Percentiles rank a stretch among this genome's conserved stretches.
phyloP scores from a whole-genome alignment of 106 monocot genomes.

The Allium fistulosum region DNA sequence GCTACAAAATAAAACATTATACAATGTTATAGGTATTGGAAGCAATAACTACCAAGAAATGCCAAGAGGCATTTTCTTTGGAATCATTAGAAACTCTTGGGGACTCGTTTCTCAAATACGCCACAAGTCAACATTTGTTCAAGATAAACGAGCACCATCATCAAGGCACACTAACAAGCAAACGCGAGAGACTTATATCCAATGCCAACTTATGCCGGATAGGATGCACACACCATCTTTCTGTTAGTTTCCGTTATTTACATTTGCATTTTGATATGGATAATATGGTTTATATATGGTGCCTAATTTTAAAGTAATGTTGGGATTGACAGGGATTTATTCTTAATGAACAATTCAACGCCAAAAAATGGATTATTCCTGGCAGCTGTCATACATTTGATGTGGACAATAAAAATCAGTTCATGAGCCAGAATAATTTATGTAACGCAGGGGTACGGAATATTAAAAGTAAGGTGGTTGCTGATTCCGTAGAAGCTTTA shows the following conservation, averaged over 20 bases:
- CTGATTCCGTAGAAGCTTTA: conserved; percentile 57
- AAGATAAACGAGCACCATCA: conserved; percentile 35
- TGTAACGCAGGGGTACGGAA: conserved; percentile 23
- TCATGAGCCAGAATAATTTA: conserved; percentile 11
- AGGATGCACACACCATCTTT: conserved; percentile 15
- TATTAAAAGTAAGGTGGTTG: conserved; percentile 45
- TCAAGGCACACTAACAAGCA: conserved; percentile 40
- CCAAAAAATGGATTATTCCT: conserved; percentile 40
- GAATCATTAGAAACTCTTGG: conserved; percentile 69
- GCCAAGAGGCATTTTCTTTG: conserved; percentile 46
- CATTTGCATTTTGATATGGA: no score
- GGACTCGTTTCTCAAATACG: conserved; percentile 72
- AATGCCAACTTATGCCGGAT: conserved; percentile 40
- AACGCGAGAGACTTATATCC: conserved; percentile 32
- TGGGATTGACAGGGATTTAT: conserved; percentile 43
- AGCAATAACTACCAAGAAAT: conserved; percentile 62
- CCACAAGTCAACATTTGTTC: conserved; percentile 39
- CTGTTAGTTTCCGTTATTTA: background rate
- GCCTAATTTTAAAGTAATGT: no score
- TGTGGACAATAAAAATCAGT: background rate
- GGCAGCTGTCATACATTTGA: conserved; percentile 5
- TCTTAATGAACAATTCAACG: conserved; percentile 35
- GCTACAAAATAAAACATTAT: no score
- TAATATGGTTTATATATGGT: no score
- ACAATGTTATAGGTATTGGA: conserved; percentile 35